phyloP scores from a whole-genome alignment of 2,329 filamentous ascomycete species.

The Raffaelea ambrosiae region DNA sequence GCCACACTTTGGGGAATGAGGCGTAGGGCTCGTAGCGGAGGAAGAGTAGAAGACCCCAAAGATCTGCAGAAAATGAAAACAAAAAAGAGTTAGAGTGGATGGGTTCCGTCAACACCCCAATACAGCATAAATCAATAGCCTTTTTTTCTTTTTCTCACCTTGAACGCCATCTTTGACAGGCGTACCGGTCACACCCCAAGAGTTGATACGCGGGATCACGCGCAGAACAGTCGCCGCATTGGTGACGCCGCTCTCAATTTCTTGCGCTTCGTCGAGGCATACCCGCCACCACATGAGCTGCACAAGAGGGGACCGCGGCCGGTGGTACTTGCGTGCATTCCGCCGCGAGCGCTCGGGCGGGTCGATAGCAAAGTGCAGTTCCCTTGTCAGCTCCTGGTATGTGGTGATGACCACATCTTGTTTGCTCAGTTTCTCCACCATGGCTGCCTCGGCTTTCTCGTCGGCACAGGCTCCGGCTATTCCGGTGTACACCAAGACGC shows the following conservation, averaged over 20 bases:
- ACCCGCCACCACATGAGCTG: slow-evolving; percentile 84
- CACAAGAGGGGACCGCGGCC: slow-evolving; percentile 66
- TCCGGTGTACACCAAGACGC: slow-evolving; percentile 49
- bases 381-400: slow-evolving; percentile 63
- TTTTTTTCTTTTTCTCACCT: slow-evolving; percentile 15
- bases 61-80: slow-evolving; percentile 37
- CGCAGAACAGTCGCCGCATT: slow-evolving; percentile 74
- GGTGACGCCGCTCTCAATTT: slow-evolving; percentile 83
- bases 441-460: slow-evolving; percentile 25
- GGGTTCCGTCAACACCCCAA: no score
- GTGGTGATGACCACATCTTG: slow-evolving; percentile 57
- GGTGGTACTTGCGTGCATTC: slow-evolving; percentile 55
- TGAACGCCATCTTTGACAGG: slow-evolving; percentile 61
- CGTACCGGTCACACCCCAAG: slow-evolving; percentile 89
- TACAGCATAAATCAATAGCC: background rate
- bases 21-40: slow-evolving; percentile 71
- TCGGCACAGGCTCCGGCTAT: slow-evolving; percentile 21
- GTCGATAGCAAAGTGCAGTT: slow-evolving; percentile 67
- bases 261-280: slow-evolving; percentile 72
- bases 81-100: no score
- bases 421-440: slow-evolving; percentile 34
- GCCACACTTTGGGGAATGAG: slow-evolving; percentile 57
- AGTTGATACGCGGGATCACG: slow-evolving; percentile 72
- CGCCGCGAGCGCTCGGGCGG: slow-evolving; percentile 62
- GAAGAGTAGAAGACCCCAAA: slow-evolving; percentile 75